These are phyloP conservation scores for Huiozyma sinensis DNA, from an alignment of 805 yeast genomes.

Conservation along the genomic window DNA sequence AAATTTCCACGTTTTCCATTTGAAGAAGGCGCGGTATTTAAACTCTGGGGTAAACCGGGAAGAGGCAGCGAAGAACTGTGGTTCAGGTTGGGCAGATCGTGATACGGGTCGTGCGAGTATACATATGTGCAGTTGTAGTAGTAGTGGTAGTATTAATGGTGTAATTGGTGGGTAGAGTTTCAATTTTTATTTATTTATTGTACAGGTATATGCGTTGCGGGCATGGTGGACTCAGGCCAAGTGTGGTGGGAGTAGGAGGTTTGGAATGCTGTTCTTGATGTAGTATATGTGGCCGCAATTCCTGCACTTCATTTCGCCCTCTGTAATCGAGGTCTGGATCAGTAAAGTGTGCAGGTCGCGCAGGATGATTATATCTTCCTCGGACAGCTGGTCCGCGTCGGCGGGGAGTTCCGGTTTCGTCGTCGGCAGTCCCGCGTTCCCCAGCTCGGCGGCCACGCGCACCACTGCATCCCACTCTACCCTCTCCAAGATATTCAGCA, in stretches of 20 bases:
- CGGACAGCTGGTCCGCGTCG: conserved; percentile 29
- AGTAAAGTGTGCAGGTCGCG: conserved; percentile 68
- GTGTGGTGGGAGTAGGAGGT: conserved; percentile 90
- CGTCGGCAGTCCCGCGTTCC: conserved; percentile 51
- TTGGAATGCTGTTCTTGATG: conserved; percentile 89
- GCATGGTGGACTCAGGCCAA: conserved; percentile 36
- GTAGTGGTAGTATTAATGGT: no score
- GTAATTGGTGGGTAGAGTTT: no score
- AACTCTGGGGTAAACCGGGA: no score
- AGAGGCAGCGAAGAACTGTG: no score
- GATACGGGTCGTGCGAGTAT: no score
- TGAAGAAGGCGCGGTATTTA: no score
- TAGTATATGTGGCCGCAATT: conserved; percentile 81
- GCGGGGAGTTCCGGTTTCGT: conserved; percentile 41
- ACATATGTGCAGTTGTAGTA: no score
- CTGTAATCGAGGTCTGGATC: conserved; percentile 74
- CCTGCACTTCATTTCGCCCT: conserved; percentile 82
- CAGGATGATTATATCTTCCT: conserved; percentile 38
- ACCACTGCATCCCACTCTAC: conserved; percentile 83
- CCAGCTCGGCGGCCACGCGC: conserved; percentile 64
- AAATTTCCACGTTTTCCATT: no score
- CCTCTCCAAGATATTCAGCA: conserved; percentile 64
- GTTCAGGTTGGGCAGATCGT: no score
- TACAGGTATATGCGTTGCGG: no score
- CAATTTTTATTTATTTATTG: no score